These are phyloP conservation scores for Diaporthe vexans DNA, from an alignment of 2,329 filamentous ascomycete species.

Conservation along the genomic window DNA sequence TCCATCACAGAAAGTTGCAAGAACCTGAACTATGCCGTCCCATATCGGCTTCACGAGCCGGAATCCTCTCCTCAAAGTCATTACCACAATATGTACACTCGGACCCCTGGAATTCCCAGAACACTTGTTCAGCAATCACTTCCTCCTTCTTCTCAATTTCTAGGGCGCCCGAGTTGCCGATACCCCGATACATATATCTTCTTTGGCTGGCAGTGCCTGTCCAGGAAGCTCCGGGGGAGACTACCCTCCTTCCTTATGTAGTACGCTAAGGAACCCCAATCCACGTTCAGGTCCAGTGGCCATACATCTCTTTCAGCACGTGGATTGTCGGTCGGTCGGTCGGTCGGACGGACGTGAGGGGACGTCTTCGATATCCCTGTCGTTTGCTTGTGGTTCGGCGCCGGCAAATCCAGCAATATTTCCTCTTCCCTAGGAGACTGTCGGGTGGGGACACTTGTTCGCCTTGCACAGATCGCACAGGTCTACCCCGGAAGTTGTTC, in stretches of 20 bases:
- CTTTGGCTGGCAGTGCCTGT: neutral
- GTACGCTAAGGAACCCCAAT: neutral
- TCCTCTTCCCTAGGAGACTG: neutral
- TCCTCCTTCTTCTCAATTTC: neutral
- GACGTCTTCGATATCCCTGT: neutral
- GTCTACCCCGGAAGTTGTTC: conserved; percentile 30
- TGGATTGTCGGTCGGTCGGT: neutral
- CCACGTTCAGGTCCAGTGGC: neutral
- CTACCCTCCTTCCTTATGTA: neutral
- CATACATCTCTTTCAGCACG: neutral
- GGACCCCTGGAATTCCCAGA: neutral
- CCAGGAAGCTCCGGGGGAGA: neutral
- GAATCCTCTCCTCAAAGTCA: neutral
- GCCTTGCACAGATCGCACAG: conserved; percentile 40
- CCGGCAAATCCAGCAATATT: neutral
- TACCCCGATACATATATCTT: neutral
- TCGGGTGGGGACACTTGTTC: conserved; percentile 32
- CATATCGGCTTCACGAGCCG: neutral
- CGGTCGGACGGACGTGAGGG: neutral
- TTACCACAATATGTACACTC: neutral
- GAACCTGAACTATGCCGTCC: neutral
- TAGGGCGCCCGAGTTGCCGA: neutral
- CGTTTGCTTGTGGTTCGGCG: neutral
- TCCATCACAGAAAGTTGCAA: neutral
- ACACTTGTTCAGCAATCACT: neutral